Evolutionary conservation across 1,284 basidiomycete genomes (phyloP).

Genomic region (Laetiporus sulphureus): DNA sequence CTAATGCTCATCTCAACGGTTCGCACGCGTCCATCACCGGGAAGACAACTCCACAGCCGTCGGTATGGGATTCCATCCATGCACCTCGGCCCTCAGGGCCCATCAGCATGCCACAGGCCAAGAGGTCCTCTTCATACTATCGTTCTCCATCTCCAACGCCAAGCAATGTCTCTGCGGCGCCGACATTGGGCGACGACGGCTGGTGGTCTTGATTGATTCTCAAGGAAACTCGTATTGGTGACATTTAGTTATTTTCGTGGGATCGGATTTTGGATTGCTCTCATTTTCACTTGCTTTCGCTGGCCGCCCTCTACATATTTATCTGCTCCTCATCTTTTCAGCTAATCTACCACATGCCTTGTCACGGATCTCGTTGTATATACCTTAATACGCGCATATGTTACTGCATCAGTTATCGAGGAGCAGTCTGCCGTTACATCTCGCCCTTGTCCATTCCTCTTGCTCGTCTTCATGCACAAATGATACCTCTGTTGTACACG

Average conservation of each 20-base stretch:
- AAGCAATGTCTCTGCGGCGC: slow-evolving; percentile 63
- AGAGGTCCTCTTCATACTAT: slow-evolving; percentile 23
- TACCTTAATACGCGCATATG: slow-evolving; percentile 9
- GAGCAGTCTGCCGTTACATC: slow-evolving; percentile 8
- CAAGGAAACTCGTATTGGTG: not conserved
- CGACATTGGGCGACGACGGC: slow-evolving; percentile 64
- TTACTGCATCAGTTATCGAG: slow-evolving; percentile 3
- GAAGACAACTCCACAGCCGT: slow-evolving; percentile 43
- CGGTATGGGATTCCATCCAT: slow-evolving; percentile 72
- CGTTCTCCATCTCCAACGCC: slow-evolving; percentile 59
- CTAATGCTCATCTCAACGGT: slow-evolving; percentile 25
- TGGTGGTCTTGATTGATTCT: no score
- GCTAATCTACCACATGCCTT: slow-evolving; percentile 1
- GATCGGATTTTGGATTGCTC: slow-evolving; percentile 7
- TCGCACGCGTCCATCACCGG: slow-evolving; percentile 25
- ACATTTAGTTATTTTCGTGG: slow-evolving; percentile 1
- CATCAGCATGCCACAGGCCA: slow-evolving; percentile 29
- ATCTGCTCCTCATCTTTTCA: slow-evolving; percentile 1
- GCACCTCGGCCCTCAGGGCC: slow-evolving; percentile 37
- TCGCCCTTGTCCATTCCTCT: slow-evolving; percentile 2
- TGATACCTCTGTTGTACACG: slow-evolving; percentile 35
- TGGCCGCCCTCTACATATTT: slow-evolving; percentile 3
- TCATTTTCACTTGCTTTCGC: slow-evolving; percentile 3
- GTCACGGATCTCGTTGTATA: slow-evolving; percentile 3
- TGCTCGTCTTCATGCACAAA: slow-evolving; percentile 16